Percentiles rank a stretch among this genome's conserved stretches.
Conservation (phyloP, 257 asterid species). For the Phtheirospermum japonicum region DNA sequence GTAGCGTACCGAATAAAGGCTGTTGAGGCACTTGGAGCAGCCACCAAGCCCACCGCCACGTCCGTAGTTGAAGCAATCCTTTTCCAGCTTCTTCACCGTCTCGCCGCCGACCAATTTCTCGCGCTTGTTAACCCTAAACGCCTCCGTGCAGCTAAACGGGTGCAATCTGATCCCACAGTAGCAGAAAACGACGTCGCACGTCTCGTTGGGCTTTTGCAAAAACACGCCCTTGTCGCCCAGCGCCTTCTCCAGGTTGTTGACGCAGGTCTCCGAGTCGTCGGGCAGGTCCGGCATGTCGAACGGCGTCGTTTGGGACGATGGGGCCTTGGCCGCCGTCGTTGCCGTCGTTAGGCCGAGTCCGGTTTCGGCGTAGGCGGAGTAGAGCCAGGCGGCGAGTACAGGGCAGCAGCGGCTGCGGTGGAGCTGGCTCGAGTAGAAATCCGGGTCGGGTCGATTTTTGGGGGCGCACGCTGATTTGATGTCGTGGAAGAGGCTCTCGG, state of each 20-base stretch:
- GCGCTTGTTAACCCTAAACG: conserved; percentile 46
- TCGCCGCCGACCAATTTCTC: conserved; percentile 59
- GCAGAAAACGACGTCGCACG: conserved; percentile 82
- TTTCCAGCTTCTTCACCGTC: conserved; percentile 63
- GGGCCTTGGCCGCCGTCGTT: conserved; percentile 32
- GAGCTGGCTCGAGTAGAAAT: conserved; percentile 43
- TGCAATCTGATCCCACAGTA: conserved; percentile 86
- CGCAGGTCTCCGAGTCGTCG: conserved; percentile 89
- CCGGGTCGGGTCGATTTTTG: conserved; percentile 41
- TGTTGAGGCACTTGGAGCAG: conserved; percentile 73
- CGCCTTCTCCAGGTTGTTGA: conserved; percentile 69
- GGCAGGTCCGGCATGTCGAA: conserved; percentile 87
- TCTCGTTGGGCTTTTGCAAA: conserved; percentile 58
- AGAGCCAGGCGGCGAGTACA: conserved; percentile 87
- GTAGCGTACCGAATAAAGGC: conserved; percentile 47
- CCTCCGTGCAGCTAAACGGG: conserved; percentile 72
- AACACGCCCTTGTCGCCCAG: conserved; percentile 47
- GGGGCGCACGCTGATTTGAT: conserved; percentile 65
- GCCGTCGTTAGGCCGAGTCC: conserved; percentile 51
- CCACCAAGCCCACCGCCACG: conserved; percentile 50
- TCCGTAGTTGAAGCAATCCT: conserved; percentile 46
- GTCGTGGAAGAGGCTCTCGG: conserved; percentile 64
- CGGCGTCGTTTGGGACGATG: conserved; percentile 42
- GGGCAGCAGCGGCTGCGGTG: conserved; percentile 90
- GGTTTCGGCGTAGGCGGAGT: conserved; percentile 77